Base-by-base conservation (phyloP, 2,329 filamentous ascomycete genomes). In the Hawksworthiomyces lignivorus region DNA sequence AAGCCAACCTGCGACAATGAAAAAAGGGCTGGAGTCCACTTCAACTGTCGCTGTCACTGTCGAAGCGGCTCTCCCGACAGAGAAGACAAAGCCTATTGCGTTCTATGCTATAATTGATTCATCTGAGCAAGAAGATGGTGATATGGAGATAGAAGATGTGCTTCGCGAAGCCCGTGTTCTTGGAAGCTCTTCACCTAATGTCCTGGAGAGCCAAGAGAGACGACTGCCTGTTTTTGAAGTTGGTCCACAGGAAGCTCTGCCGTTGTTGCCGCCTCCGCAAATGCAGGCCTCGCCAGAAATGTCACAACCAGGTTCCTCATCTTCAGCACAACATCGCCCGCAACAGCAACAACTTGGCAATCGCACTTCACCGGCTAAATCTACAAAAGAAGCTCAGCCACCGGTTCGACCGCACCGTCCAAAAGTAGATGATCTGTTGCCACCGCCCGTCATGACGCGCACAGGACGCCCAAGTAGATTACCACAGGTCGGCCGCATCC, bases 401-500 rank as follows among this genome's bases (percentile, higher is more conserved):
- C n/a, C n/a, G n/a, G n/a, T n/a, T n/a, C n/a, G n/a, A n/a, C n/a
- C n/a, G n/a, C n/a, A n/a, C n/a, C n/a, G n/a, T n/a, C n/a, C n/a
- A n/a, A n/a, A n/a, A n/a, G n/a, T n/a, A n/a, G n/a, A n/a, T n/a
- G n/a, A n/a, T n/a, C n/a, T n/a, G n/a, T n/a, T 22, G 19, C 39
- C 42, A 8, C 19, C n/a, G 11, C 27, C 42, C 3, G 7, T 41
- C 4, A 14, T 15, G 2, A n/a, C 33, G 18, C 37, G 28, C 7
- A 20, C 26, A 4, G 52, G 49, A 17, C 64, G 66, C 4, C 76
- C 76, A 9, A 85, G 78, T 55, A 75, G 88, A 43, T 67, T 94
- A 15, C 78, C 81, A 21, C 87, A 90, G 51, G 80, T 95, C 35
- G 89, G 88, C 8, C 78, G 89, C 14, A 95, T 95, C 39, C 89